Base-by-base conservation (phyloP, 805 yeast species). In the Yamadazyma philogaea region DNA sequence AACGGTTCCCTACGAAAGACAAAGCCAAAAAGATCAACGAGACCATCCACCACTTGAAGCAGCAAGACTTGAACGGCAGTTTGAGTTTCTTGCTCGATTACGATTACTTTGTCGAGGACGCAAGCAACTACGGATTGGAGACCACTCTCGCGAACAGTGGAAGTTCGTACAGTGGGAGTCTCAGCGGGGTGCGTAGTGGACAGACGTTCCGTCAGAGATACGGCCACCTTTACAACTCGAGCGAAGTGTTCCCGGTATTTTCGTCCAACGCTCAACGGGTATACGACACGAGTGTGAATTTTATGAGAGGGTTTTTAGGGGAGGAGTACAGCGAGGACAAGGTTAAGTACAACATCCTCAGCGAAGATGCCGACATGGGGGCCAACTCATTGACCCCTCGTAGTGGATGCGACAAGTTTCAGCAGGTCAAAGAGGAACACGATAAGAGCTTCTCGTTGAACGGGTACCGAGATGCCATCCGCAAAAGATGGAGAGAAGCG, bases 371-470 rank as follows among this genome's bases (percentile, higher is more conserved):
- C 6, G 44, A 48, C 4, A 66, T 64, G 55, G 87, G 87, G 27
- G 82, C 78, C 19, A 75, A 81, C 59, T 70, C 83, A 2, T 63
- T 82, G 57, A 77, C 84, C 4, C 79, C 85, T 5, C 62, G 74
- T 11, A 53, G 60, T 30, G 71, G 70, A n/a, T 74, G 79, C 53
- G 55, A 55, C 18, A 62, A 66, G 20, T 69, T 58, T 42, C 53
- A 70, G 41, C 17, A 28, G 6, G 22, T 6, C 11, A 17, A 33
- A 14, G 52, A 51, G 8, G 44, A 20, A 18, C 50, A 17, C 51
- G 66, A 40, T 52, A 60, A 21, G 52, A 55, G 17, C 10, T 37
- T 14, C 34, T 55, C 42, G 65, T 59, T 40, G 56, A 58, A 17
- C 70, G 91, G 52, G 61, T 84, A 39, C 74, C 74, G 53, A 54